Conservation (phyloP, 2,329 filamentous ascomycete genomes). For the Penicillium sp. region DNA sequence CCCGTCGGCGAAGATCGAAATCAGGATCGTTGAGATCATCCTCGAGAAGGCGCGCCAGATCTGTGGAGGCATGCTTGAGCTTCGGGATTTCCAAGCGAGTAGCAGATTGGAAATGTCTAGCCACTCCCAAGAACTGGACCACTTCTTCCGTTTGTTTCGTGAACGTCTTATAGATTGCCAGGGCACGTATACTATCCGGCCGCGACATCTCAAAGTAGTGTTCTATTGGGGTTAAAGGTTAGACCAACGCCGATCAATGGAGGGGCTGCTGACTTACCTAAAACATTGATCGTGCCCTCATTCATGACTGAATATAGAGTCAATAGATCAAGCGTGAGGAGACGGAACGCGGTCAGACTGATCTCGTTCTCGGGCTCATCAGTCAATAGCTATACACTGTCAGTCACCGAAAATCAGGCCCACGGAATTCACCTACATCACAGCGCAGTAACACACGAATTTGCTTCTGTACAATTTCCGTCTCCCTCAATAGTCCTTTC, state of each 20-base stretch:
- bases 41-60: slow-evolving; percentile 82
- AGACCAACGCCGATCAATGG: slow-evolving; percentile 6
- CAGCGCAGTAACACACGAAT: slow-evolving; percentile 83
- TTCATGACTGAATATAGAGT: slow-evolving; percentile 93
- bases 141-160: slow-evolving; percentile 89
- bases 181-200: slow-evolving; percentile 84
- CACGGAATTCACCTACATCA: slow-evolving; percentile 62
- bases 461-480: slow-evolving; percentile 85
- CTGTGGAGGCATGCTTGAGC: slow-evolving; percentile 93
- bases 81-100: slow-evolving; percentile 94
- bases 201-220: slow-evolving; percentile 99
- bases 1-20: slow-evolving; percentile 88
- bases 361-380: slow-evolving; percentile 95
- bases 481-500: slow-evolving; percentile 88
- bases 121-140: slow-evolving; percentile 82
- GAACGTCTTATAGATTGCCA: slow-evolving; percentile 90
- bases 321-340: slow-evolving; percentile 86
- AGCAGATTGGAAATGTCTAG: slow-evolving; percentile 85
- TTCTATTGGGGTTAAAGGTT: slow-evolving; percentile 52
- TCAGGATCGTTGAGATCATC: slow-evolving; percentile 94
- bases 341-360: slow-evolving; percentile 85
- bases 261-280: slow-evolving; percentile 60
- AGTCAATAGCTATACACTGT: slow-evolving; percentile 68
- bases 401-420: slow-evolving; percentile 7
- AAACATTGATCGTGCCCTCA: slow-evolving; percentile 92